These are phyloP conservation scores for Digitaria exilis DNA, from an alignment of 202 grass and related monocot genomes.

Conservation along the genomic window DNA sequence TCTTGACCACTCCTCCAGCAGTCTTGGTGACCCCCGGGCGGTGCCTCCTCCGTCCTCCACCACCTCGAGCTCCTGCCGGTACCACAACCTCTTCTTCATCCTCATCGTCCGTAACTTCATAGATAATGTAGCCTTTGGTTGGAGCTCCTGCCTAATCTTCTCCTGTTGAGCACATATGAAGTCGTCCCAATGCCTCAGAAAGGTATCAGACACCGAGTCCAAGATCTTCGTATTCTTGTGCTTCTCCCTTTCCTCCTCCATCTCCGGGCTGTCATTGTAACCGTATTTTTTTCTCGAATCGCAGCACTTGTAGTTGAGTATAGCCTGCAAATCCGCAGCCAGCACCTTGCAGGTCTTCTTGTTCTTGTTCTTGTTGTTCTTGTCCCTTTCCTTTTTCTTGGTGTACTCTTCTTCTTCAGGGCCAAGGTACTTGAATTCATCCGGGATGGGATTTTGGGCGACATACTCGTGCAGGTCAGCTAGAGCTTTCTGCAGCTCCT, in stretches of 20 bases:
- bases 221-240: neutral
- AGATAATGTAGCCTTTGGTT: neutral
- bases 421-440: neutral
- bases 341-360: neutral
- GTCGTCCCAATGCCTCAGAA: too few species aligned
- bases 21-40: neutral
- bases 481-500: neutral
- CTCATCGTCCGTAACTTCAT: neutral
- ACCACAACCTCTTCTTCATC: neutral
- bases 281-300: neutral
- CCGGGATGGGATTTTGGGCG: neutral
- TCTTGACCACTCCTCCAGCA: neutral
- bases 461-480: neutral
- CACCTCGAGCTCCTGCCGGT: neutral
- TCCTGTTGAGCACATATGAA: neutral
- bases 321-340: neutral
- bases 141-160: neutral
- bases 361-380: neutral
- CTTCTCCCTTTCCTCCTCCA: neutral
- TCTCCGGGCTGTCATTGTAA: accelerated
- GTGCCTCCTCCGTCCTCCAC: neutral
- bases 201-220: too few species aligned
- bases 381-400: neutral
- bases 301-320: neutral
- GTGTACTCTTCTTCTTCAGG: neutral